A percentile compares a stretch with the other conserved stretches of the same genome.
phyloP scores from a whole-genome alignment of 2,329 filamentous ascomycete species.

The Podosphaera fusca region DNA sequence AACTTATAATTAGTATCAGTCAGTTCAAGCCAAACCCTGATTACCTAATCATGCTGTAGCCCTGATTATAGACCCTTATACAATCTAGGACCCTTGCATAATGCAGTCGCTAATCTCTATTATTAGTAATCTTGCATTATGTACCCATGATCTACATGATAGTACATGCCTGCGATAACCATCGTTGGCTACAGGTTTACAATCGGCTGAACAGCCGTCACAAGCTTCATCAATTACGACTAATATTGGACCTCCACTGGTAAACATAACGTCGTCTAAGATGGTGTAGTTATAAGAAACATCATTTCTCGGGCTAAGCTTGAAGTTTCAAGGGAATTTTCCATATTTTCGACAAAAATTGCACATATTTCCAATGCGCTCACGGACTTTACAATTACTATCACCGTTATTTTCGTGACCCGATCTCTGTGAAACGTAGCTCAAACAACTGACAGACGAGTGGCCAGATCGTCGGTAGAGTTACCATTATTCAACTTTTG shows the following conservation, averaged over 20 bases:
- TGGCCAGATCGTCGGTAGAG: not conserved
- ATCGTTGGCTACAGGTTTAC: no score
- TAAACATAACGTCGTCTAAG: slow-evolving; percentile 2
- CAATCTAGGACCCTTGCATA: no score
- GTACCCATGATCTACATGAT: no score
- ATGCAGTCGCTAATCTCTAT: no score
- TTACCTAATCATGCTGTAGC: no score
- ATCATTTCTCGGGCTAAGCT: not conserved
- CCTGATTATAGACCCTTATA: no score
- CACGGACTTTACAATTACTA: not conserved
- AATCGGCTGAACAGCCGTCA: no score
- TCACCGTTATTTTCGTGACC: not conserved
- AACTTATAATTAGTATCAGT: no score
- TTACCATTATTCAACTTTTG: not conserved
- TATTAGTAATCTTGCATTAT: no score
- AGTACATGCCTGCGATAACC: no score
- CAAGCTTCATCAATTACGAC: slow-evolving; percentile 1
- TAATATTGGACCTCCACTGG: not conserved
- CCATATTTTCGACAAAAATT: not conserved
- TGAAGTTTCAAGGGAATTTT: not conserved
- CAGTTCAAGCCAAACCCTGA: no score
- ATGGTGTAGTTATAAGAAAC: slow-evolving; percentile 2
- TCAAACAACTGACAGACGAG: not conserved
- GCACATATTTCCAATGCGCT: not conserved
- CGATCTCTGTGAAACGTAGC: not conserved